Conservation (phyloP, 495 filamentous ascomycete species). For the Hypoxylon trugodes region DNA sequence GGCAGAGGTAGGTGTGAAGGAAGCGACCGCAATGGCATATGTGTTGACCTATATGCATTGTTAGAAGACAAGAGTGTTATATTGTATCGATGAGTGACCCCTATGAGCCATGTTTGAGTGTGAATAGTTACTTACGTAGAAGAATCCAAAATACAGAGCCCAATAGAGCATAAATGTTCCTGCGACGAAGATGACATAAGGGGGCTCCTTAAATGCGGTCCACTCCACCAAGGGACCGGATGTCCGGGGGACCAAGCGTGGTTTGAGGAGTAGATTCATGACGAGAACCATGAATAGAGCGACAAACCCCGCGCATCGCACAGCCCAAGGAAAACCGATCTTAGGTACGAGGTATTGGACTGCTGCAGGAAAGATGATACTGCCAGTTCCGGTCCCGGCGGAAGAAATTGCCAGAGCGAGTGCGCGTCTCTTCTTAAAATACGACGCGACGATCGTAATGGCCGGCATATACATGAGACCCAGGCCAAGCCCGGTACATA, state of each 20-base stretch:
- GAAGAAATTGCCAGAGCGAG: constrained; percentile 49
- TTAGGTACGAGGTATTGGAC: constrained; percentile 53
- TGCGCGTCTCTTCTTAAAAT: constrained; percentile 50
- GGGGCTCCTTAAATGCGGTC: constrained; percentile 51
- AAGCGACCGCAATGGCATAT: constrained; percentile 51
- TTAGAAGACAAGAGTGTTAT: not conserved
- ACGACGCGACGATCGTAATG: constrained; percentile 50
- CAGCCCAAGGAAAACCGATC: constrained; percentile 57
- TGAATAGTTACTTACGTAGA: constrained; percentile 51
- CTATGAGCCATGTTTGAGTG: not conserved
- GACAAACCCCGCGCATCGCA: constrained; percentile 51
- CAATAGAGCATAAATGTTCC: constrained; percentile 53
- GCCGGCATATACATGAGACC: constrained; percentile 57
- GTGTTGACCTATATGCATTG: constrained; percentile 35
- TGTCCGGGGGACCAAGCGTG: constrained; percentile 43
- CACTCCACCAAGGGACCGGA: constrained; percentile 52
- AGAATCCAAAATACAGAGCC: constrained; percentile 56
- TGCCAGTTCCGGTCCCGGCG: constrained; percentile 54
- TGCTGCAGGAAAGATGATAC: constrained; percentile 52
- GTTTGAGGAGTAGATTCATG: constrained; percentile 45
- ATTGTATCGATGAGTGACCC: not conserved
- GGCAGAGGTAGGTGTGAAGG: constrained; percentile 49
- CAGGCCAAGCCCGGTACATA: constrained; percentile 52
- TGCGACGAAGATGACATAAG: constrained; percentile 50
- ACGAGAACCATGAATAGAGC: constrained; percentile 45